phyloP scores from a whole-genome alignment of 257 asterid species.

The Nicotiana noctiflora region DNA sequence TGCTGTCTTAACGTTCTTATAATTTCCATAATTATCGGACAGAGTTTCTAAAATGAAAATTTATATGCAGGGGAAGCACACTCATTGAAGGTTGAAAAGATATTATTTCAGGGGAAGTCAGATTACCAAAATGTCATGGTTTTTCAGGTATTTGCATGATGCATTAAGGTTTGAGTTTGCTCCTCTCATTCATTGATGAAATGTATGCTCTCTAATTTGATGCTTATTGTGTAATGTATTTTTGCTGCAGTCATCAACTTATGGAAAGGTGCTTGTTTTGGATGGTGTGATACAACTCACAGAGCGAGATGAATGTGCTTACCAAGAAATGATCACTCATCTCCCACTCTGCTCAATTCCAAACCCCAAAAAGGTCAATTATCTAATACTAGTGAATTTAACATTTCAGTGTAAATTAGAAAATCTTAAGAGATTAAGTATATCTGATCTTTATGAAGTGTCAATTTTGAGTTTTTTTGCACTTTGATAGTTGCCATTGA shows the following conservation, averaged over 20 bases:
- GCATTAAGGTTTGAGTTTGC: conserved; percentile 1
- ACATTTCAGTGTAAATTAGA: neutral
- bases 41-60: neutral
- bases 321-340: conserved; percentile 95
- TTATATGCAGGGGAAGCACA: conserved; percentile 87
- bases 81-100: conserved; percentile 86
- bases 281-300: conserved; percentile 98
- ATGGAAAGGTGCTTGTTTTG: conserved; percentile 94
- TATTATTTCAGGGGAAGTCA: conserved; percentile 78
- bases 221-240: neutral
- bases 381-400: neutral
- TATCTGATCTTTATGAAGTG: neutral
- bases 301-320: conserved; percentile 99
- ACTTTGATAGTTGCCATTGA: neutral
- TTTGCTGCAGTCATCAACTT: conserved; percentile 68
- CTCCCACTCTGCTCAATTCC: conserved; percentile 92
- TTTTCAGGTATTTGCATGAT: conserved; percentile 56
- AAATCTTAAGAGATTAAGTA: neutral
- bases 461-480: neutral
- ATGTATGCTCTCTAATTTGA: neutral
- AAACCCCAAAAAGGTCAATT: conserved; percentile 73
- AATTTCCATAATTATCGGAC: neutral
- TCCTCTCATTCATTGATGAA: neutral
- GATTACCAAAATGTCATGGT: conserved; percentile 92
- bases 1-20: neutral